These are phyloP conservation scores for Artomyces pyxidatus DNA, from an alignment of 768 basidiomycete species.

Conservation along the genomic window DNA sequence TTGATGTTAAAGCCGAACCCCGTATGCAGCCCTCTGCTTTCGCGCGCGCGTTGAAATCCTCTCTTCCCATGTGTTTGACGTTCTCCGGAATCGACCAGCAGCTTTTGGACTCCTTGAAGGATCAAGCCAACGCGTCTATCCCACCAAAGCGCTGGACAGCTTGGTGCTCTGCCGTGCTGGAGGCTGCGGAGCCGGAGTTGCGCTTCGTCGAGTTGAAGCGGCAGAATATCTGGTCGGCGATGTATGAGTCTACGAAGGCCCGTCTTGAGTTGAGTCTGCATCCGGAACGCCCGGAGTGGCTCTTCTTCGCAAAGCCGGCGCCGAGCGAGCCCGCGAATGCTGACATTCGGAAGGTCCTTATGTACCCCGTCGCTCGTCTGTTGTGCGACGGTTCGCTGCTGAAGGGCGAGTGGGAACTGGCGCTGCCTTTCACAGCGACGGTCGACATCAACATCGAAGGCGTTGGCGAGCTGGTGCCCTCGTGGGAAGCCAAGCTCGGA, in stretches of 20 bases:
- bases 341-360: slow-evolving; percentile 65
- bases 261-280: slow-evolving; percentile 71
- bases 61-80: slow-evolving; percentile 80
- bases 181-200: slow-evolving; percentile 53
- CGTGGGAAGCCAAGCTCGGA: slow-evolving; percentile 82
- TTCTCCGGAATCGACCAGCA: slow-evolving; percentile 42
- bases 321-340: slow-evolving; percentile 67
- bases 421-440: slow-evolving; percentile 51
- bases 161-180: slow-evolving; percentile 63
- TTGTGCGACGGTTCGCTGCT: slow-evolving; percentile 50
- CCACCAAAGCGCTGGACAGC: slow-evolving; percentile 51
- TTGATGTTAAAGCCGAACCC: slow-evolving; percentile 42
- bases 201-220: slow-evolving; percentile 82
- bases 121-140: slow-evolving; percentile 32
- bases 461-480: slow-evolving; percentile 60
- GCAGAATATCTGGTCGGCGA: slow-evolving; percentile 79
- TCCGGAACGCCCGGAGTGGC: slow-evolving; percentile 77
- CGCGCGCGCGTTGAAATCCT: slow-evolving; percentile 66
- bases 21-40: slow-evolving; percentile 72
- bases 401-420: slow-evolving; percentile 71
- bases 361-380: slow-evolving; percentile 71
- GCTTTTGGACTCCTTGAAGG: slow-evolving; percentile 44
- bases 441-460: slow-evolving; percentile 59
- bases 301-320: slow-evolving; percentile 67
- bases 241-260: slow-evolving; percentile 67